Evolutionary conservation across 257 asterid species (phyloP), one percentile per base, ranked within the genome.

Genomic region (Jasminum sambac): DNA sequence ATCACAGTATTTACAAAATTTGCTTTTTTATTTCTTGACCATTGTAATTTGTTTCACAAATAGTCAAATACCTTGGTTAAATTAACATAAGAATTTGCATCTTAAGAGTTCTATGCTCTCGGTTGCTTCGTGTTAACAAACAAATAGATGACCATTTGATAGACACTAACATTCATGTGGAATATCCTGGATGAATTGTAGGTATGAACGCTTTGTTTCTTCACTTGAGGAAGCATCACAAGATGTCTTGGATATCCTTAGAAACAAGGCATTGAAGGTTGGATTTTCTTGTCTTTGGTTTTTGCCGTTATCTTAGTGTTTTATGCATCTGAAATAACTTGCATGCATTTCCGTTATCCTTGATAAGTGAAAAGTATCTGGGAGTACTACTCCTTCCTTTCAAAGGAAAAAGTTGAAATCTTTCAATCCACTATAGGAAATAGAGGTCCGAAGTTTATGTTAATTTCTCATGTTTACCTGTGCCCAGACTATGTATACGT

Each of bases 201-300:
- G 99, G 86, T 91, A 91, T 70, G 96, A 84, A 61, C 84, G 81
- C 23, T 95, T 86, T 76, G 80, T 95, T 67, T 67, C 83, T 71
- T 93, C 96, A 24, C 90, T 95, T 75, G 95, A 89, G 85, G 96
- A 88, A 69, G 97, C 97, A 65, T 89, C 99, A 21, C 87, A 79
- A 65, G 99, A 95, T 85, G 93, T 82, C 59, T 73, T 95, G 78
- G 87, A 80, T 57, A 79, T 79, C 74, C 95, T 95, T 43, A 95
- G 91, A 83, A 91, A 89, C 89, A 72, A 91, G 81, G 96, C 99
- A 14, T 66, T 95, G 74, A 95, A 91, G 99, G 99, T 95, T 52
- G 71, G 79, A 55, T 39, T 64, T 73, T 70, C 48, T 70, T 48
- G 11, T 25, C 25, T 78, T 23, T 24, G 8, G 25, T 70, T 64